These are phyloP conservation scores for Paracoccidioides brasiliensis DNA, from an alignment of 2,329 filamentous ascomycete species.

Conservation along the genomic window DNA sequence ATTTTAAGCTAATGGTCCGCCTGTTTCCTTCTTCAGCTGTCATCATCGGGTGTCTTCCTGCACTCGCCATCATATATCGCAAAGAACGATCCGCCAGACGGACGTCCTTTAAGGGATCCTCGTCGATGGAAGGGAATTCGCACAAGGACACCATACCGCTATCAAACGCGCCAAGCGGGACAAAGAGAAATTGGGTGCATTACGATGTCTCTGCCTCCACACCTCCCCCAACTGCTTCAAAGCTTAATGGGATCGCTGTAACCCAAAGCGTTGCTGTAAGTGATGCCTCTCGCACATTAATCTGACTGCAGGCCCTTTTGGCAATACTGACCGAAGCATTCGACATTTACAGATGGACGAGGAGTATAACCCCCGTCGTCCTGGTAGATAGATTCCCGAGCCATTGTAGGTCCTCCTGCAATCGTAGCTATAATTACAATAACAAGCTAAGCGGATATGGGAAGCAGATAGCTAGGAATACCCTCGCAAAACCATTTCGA, in stretches of 20 bases:
- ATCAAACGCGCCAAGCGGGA: background rate
- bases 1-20: background rate
- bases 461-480: background rate
- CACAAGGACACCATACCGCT: slow-evolving; percentile 2
- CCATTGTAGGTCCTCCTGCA: background rate
- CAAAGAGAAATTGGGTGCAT: background rate
- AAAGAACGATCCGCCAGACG: background rate
- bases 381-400: background rate
- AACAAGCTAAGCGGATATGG: background rate
- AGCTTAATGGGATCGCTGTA: slow-evolving; percentile 1
- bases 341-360: background rate
- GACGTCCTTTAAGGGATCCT: background rate
- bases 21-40: background rate
- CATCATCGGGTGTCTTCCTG: slow-evolving; percentile 4
- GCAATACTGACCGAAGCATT: background rate
- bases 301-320: background rate
- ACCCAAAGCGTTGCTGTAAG: slow-evolving; percentile 1
- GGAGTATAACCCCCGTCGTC: background rate
- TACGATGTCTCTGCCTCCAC: background rate
- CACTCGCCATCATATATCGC: slow-evolving; percentile 3
- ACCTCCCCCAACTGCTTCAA: background rate
- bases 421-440: background rate
- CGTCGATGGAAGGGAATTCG: background rate
- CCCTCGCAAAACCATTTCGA: background rate
- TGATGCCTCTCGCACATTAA: background rate